Evolutionary conservation across 768 basidiomycete genomes (phyloP).

Genomic region (Boletus pseudo-olivaceus): DNA sequence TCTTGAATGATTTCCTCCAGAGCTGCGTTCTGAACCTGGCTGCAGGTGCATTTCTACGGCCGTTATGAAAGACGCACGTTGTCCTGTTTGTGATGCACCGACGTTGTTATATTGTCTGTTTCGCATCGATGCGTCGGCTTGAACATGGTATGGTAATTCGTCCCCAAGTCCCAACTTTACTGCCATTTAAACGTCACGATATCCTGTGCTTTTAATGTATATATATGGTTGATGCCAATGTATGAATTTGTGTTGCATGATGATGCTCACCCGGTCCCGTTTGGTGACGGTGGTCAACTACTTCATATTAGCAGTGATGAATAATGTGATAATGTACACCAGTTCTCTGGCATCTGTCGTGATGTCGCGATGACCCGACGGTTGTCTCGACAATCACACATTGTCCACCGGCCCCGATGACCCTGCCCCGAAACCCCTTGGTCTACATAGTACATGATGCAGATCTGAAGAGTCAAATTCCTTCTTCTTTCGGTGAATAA

Average conservation of each 20-base stretch:
- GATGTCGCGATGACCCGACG: neutral
- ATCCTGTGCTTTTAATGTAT: neutral
- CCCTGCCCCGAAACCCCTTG: too few species aligned
- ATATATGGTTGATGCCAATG: conserved; percentile 1
- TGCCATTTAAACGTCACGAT: neutral
- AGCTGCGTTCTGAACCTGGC: conserved; percentile 1
- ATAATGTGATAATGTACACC: neutral
- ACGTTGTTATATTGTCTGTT: conserved; percentile 56
- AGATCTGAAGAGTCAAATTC: too few species aligned
- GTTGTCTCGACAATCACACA: too few species aligned
- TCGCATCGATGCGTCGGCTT: conserved; percentile 41
- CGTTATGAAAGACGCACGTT: conserved; percentile 44
- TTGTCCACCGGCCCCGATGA: too few species aligned
- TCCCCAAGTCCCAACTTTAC: neutral
- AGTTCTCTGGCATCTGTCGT: neutral
- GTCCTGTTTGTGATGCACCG: conserved; percentile 51
- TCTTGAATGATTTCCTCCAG: neutral
- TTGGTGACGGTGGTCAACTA: neutral
- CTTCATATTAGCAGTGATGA: too few species aligned
- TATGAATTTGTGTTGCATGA: neutral
- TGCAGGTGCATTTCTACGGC: conserved; percentile 51
- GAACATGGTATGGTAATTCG: neutral
- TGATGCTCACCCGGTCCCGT: neutral
- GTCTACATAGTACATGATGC: too few species aligned
- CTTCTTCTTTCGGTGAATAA: too few species aligned